Percentiles rank a stretch among this genome's conserved stretches.
Evolutionary conservation across 352 stramenopile species (phyloP).

Genomic region (Hyphochytrium catenoides): DNA sequence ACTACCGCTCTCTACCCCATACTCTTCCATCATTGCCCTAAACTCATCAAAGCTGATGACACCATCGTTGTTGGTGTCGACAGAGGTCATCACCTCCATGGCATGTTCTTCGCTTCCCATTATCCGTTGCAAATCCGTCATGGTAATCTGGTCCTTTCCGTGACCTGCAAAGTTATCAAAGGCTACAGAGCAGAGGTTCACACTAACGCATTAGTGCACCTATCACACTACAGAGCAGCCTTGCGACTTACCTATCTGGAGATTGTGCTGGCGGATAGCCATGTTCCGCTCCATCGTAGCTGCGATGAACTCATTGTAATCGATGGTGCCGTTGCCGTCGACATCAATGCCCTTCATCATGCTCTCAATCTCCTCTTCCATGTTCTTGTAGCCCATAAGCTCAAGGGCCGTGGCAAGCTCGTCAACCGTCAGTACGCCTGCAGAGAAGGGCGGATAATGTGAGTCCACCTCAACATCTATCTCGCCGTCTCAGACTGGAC

Average conservation of each 20-base stretch:
- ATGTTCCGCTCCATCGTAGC: slow-evolving; percentile 70
- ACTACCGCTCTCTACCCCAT: no score
- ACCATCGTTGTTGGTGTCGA: slow-evolving; percentile 67
- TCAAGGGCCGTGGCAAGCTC: slow-evolving; percentile 52
- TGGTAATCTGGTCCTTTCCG: slow-evolving; percentile 53
- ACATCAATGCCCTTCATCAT: slow-evolving; percentile 68
- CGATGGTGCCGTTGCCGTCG: slow-evolving; percentile 39
- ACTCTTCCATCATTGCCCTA: slow-evolving; percentile 60
- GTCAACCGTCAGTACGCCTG: slow-evolving; percentile 64
- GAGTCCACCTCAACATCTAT: no score
- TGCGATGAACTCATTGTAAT: slow-evolving; percentile 71
- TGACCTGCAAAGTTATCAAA: slow-evolving; percentile 75
- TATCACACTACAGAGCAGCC: no score
- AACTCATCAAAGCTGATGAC: slow-evolving; percentile 82
- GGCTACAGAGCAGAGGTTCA: slow-evolving; percentile 8
- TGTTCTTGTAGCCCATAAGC: slow-evolving; percentile 53
- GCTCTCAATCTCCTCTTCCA: slow-evolving; percentile 61
- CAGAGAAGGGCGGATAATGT: no score
- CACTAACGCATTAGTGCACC: background rate
- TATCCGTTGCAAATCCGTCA: slow-evolving; percentile 64
- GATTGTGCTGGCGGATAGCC: slow-evolving; percentile 55
- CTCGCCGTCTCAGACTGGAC: no score
- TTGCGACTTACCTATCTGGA: slow-evolving; percentile 37
- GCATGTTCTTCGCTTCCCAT: slow-evolving; percentile 75
- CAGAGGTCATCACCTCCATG: slow-evolving; percentile 68